These are phyloP conservation scores for Agarophyton chilense DNA, from an alignment of 23 red algal species.

Conservation along the genomic window DNA sequence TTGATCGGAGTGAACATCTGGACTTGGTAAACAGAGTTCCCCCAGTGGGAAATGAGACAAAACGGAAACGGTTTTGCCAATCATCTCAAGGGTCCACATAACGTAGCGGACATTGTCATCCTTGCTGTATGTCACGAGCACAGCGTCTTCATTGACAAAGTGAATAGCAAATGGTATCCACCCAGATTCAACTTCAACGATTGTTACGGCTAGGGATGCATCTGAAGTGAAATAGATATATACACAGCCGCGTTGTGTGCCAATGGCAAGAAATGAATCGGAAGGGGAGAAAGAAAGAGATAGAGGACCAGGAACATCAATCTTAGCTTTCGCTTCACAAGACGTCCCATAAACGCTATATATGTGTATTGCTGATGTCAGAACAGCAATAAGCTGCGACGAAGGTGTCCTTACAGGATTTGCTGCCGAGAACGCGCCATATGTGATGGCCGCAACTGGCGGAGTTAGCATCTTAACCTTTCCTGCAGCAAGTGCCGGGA, in stretches of 20 bases:
- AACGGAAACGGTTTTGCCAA: background rate
- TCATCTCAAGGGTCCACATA: slow-evolving; percentile 32
- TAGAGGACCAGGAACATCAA: slow-evolving; percentile 14
- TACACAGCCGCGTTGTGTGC: slow-evolving; percentile 34
- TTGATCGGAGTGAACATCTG: slow-evolving; percentile 5
- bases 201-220: background rate
- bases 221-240: background rate
- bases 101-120: slow-evolving; percentile 23
- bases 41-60: slow-evolving; percentile 19
- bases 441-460: slow-evolving; percentile 1
- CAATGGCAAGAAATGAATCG: slow-evolving; percentile 33
- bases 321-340: background rate
- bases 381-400: background rate
- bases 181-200: slow-evolving; percentile 61
- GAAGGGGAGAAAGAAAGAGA: slow-evolving; percentile 33
- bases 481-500: background rate
- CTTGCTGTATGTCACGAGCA: slow-evolving; percentile 43
- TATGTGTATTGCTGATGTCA: background rate
- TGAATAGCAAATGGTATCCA: slow-evolving; percentile 51
- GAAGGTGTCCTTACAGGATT: background rate
- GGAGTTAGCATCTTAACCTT: background rate
- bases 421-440: background rate
- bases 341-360: background rate
- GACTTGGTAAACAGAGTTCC: slow-evolving; percentile 37
- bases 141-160: slow-evolving; percentile 30